Evolutionary conservation across 176 grass and related monocot species (phyloP).

Genomic region (Avena insularis): DNA sequence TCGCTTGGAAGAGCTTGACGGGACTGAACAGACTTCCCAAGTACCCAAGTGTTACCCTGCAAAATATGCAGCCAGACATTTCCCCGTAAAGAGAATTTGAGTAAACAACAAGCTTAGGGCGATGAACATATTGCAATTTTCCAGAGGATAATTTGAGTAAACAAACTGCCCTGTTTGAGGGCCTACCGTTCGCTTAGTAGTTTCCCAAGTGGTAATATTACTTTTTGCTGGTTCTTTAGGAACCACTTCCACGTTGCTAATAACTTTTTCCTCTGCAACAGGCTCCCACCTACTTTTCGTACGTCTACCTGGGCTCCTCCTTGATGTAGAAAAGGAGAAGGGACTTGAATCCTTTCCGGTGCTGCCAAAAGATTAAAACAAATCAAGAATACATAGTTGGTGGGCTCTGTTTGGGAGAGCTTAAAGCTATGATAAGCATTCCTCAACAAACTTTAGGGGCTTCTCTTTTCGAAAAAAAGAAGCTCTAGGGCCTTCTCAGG

Average conservation of each 20-base stretch:
- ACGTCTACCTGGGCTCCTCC: slow-evolving; percentile 58
- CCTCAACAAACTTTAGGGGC: not conserved
- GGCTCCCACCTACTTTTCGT: slow-evolving; percentile 89
- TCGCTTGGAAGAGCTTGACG: slow-evolving; percentile 51
- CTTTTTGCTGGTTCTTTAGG: slow-evolving; percentile 44
- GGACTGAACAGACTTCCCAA: slow-evolving; percentile 51
- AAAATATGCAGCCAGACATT: slow-evolving; percentile 38
- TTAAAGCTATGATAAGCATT: slow-evolving; percentile 2
- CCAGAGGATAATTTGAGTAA: not conserved
- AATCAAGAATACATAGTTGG: slow-evolving; percentile 24
- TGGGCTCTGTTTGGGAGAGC: not conserved
- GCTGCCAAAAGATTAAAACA: slow-evolving; percentile 57
- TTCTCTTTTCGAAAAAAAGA: too few relatives aligned
- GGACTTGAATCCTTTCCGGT: slow-evolving; percentile 54
- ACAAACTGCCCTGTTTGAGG: slow-evolving; percentile 12
- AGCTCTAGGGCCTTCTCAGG: not conserved
- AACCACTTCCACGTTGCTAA: slow-evolving; percentile 51
- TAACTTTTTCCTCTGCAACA: slow-evolving; percentile 58
- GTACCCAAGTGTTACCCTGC: slow-evolving; percentile 61
- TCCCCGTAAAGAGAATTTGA: slow-evolving; percentile 22
- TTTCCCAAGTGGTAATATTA: slow-evolving; percentile 49
- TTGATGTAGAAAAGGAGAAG: slow-evolving; percentile 49
- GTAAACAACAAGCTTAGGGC: slow-evolving; percentile 16
- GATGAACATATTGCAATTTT: not conserved
- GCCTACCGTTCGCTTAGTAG: slow-evolving; percentile 59